phyloP scores from a whole-genome alignment of 345 rosid genomes.

The Rhodamnia rubescens region DNA sequence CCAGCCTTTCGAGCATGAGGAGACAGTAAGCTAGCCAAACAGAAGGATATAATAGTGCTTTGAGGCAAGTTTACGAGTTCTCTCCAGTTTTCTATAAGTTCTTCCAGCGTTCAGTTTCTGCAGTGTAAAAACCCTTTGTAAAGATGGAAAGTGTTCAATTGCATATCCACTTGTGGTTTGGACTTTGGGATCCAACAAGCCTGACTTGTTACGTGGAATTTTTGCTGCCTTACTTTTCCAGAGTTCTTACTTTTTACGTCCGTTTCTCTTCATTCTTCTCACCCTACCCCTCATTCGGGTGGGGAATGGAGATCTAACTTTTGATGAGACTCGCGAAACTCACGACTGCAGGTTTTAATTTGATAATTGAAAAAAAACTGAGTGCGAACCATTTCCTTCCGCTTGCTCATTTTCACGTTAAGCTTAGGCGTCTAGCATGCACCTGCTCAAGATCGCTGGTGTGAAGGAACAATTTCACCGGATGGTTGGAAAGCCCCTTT shows the following conservation, averaged over 20 bases:
- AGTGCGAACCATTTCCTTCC: background rate
- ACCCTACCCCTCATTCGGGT: background rate
- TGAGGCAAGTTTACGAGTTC: background rate
- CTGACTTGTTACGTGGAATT: background rate
- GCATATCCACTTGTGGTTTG: background rate
- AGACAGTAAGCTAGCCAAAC: background rate
- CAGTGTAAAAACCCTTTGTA: background rate
- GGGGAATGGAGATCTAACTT: background rate
- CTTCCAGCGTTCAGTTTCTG: background rate
- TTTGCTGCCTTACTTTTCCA: background rate
- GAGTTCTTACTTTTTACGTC: background rate
- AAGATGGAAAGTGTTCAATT: background rate
- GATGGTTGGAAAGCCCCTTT: background rate
- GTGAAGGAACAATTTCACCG: background rate
- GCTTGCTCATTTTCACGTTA: background rate
- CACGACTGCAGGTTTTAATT: background rate
- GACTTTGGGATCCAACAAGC: background rate
- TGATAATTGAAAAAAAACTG: background rate
- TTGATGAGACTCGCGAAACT: background rate
- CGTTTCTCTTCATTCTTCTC: background rate
- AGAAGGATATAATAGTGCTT: background rate
- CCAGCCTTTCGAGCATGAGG: background rate
- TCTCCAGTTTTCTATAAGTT: background rate
- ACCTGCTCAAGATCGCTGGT: background rate
- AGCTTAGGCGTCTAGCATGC: background rate